A percentile compares a stretch with the other conserved stretches of the same genome.
Conservation (phyloP, 2,329 filamentous ascomycete genomes). For the Phoma sp. region DNA sequence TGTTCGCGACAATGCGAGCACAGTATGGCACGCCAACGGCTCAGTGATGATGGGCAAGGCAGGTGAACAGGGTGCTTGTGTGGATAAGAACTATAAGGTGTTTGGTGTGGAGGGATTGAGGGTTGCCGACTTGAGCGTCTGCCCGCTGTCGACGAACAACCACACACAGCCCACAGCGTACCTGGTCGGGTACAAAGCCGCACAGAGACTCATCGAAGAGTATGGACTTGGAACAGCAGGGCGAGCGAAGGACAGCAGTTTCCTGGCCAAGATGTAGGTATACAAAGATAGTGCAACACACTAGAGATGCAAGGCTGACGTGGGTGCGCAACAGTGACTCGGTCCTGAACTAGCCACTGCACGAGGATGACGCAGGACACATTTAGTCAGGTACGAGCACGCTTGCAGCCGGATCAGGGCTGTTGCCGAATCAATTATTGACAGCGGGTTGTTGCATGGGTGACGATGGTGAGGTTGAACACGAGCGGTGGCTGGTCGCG, state of each 20-base stretch:
- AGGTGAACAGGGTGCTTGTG: constrained; percentile 45
- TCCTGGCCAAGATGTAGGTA: constrained; percentile 18
- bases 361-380: constrained; percentile 11
- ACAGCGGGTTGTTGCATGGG: constrained; percentile 8
- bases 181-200: constrained; percentile 44
- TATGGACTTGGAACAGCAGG: constrained; percentile 28
- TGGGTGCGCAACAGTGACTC: constrained; percentile 6
- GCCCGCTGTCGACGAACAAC: constrained; percentile 44
- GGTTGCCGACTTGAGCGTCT: constrained; percentile 50
- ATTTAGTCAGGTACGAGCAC: constrained; percentile 14
- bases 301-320: constrained; percentile 4
- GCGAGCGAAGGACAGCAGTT: neutral
- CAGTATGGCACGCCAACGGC: constrained; percentile 49
- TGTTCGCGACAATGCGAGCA: constrained; percentile 34
- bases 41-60: constrained; percentile 49
- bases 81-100: constrained; percentile 49
- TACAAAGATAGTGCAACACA: neutral
- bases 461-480: neutral
- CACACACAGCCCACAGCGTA: constrained; percentile 48
- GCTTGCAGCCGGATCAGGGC: constrained; percentile 3
- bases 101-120: constrained; percentile 48
- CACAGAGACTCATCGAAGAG: constrained; percentile 43
- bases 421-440: neutral
- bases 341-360: constrained; percentile 8
- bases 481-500: constrained; percentile 8